A percentile compares a stretch with the other conserved stretches of the same genome.
Conservation (phyloP, 768 basidiomycete genomes). For the Termitomyces sp. region DNA sequence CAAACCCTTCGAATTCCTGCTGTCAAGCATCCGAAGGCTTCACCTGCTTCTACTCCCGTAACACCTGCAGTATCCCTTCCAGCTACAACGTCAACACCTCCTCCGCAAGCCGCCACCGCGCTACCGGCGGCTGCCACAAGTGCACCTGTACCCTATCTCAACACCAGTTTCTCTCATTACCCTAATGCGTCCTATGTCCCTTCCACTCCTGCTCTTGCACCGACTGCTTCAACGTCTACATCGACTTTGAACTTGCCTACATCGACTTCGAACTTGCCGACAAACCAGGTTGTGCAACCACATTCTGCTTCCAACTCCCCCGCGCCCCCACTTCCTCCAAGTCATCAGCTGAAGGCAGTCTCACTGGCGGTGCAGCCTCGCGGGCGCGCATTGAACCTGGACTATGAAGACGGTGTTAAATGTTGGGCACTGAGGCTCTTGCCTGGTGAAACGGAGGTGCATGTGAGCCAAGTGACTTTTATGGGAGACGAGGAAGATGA, state of each 20-base stretch:
- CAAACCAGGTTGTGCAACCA: slow-evolving; percentile 17
- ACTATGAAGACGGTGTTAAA: slow-evolving; percentile 66
- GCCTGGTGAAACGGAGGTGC: slow-evolving; percentile 48
- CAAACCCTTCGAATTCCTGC: slow-evolving; percentile 34
- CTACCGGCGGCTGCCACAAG: slow-evolving; percentile 20
- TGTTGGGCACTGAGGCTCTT: slow-evolving; percentile 65
- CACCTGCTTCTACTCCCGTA: slow-evolving; percentile 15
- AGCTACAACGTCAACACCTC: slow-evolving; percentile 17
- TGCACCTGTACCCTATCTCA: slow-evolving; percentile 27
- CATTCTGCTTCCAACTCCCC: slow-evolving; percentile 33
- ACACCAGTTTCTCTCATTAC: slow-evolving; percentile 41
- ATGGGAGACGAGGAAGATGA: slow-evolving; percentile 54
- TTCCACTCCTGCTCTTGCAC: slow-evolving; percentile 18
- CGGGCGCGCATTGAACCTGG: slow-evolving; percentile 52
- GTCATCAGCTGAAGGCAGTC: slow-evolving; percentile 46
- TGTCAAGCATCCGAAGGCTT: slow-evolving; percentile 9
- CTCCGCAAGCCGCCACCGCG: slow-evolving; percentile 17
- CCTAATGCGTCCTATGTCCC: slow-evolving; percentile 49
- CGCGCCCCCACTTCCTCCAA: slow-evolving; percentile 28
- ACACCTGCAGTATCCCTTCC: slow-evolving; percentile 15
- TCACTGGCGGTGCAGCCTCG: slow-evolving; percentile 52
- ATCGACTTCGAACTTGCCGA: slow-evolving; percentile 15
- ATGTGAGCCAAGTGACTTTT: slow-evolving; percentile 49
- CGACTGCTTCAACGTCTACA: slow-evolving; percentile 16
- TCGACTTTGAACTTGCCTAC: slow-evolving; percentile 19